Evolutionary conservation across 2,329 filamentous ascomycete genomes (phyloP).

Genomic region (Corynespora cassiicola): DNA sequence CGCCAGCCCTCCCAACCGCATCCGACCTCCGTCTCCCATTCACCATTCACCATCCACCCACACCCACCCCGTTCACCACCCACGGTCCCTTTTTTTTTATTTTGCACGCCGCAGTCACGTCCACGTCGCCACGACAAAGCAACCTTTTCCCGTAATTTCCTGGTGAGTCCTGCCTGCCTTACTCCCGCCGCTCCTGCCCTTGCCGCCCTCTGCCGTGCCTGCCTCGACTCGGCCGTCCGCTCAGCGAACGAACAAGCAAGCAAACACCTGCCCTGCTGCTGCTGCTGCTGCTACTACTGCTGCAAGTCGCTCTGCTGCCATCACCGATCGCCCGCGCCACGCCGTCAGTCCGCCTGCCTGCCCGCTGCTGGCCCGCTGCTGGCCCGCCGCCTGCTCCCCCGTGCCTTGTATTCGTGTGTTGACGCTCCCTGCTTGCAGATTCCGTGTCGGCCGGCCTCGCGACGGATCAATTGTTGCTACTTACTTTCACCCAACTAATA

Average conservation of each 20-base stretch:
- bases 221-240: slow-evolving; percentile 13
- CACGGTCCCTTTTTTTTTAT: no score
- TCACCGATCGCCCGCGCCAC: slow-evolving; percentile 14
- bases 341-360: slow-evolving; percentile 6
- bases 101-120: no score
- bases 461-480: slow-evolving; percentile 36
- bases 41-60: no score
- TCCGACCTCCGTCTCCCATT: neutral
- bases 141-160: no score
- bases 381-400: neutral
- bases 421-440: slow-evolving; percentile 22
- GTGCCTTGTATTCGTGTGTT: slow-evolving; percentile 11
- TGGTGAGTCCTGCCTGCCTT: slow-evolving; percentile 30
- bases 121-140: no score
- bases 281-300: slow-evolving; percentile 5
- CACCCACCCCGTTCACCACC: slow-evolving; percentile 1
- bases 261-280: slow-evolving; percentile 12
- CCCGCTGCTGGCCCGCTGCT: slow-evolving; percentile 4
- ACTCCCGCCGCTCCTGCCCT: slow-evolving; percentile 12
- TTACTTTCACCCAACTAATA: slow-evolving; percentile 34
- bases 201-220: slow-evolving; percentile 4
- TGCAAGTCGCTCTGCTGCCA: slow-evolving; percentile 6
- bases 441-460: slow-evolving; percentile 43
- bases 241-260: slow-evolving; percentile 9
- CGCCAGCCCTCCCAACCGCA: slow-evolving; percentile 13